Base-by-base conservation (phyloP, 148 eudicot species). In the Linanthus parryae region DNA sequence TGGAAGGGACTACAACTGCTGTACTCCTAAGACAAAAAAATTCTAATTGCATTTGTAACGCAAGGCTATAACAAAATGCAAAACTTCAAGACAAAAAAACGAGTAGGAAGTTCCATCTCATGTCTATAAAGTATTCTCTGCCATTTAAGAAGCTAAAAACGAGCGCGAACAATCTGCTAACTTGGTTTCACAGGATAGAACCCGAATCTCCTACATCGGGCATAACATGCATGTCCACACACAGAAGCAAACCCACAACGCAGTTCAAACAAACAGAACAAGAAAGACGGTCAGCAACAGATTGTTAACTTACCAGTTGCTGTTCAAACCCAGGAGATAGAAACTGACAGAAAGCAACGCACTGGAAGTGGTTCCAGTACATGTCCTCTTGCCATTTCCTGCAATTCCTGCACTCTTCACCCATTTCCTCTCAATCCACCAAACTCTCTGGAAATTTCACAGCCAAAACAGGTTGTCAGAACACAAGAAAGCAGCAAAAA, bases 311-410 rank as follows among this genome's bases (percentile, higher is more conserved):
- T 46, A 73, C 85, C 38, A 80, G 85, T 22, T 80, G 79, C 56
- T 69, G 48, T 38, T 49, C 62, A 43, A 69, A 80, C 12, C 56
- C 64, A 23, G 48, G 48, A 5, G 67, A 26, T 2, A 80, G 65
- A 34, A 70, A 12, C 39, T 70, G 77, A 55, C 57, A 70, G 72
- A 80, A 80, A 26, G 66, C 71, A 51, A 58, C 47, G 54, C 65
- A 48, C 17, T 54, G 47, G 28, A 80, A 80, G 26, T 62, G 76
- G 15, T 44, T 61, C 79, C 85, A 80, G 52, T 76, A 76, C 26
- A 76, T 70, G 22, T 64, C 54, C 22, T 80, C 40, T 38, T 70
- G 76, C 55, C 69, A 61, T 19, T 38, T 58, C 10, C 43, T 54
- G 59, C 81, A 76, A 42, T 72, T 63, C 12, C 35, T 23, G 35